phyloP scores from a whole-genome alignment of 2,329 filamentous ascomycete genomes.

The Arthrinium phaeospermum region DNA sequence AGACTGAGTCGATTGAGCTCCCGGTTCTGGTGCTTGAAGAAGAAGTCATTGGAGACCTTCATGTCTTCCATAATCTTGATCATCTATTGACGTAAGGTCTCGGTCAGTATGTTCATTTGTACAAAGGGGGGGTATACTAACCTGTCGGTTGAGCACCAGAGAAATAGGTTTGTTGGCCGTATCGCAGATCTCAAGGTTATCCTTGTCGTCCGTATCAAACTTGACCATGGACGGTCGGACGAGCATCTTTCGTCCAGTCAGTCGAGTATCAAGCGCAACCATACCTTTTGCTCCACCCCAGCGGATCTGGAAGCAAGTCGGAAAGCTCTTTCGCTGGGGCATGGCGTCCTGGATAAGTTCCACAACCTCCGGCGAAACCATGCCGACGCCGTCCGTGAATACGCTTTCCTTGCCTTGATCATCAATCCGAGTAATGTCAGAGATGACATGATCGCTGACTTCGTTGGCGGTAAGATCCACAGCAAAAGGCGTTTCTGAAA shows the following conservation, averaged over 20 bases:
- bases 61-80: slow-evolving; percentile 90
- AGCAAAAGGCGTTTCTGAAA: slow-evolving; percentile 74
- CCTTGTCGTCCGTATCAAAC: slow-evolving; percentile 62
- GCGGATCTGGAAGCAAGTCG: slow-evolving; percentile 77
- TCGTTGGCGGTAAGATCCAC: slow-evolving; percentile 52
- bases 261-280: slow-evolving; percentile 69
- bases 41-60: slow-evolving; percentile 61
- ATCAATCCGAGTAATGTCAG: slow-evolving; percentile 58
- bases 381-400: slow-evolving; percentile 84
- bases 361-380: slow-evolving; percentile 67
- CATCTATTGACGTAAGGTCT: slow-evolving; percentile 48
- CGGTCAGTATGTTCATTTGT: neutral
- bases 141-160: slow-evolving; percentile 72
- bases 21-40: slow-evolving; percentile 67
- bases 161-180: slow-evolving; percentile 69
- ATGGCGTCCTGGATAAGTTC: slow-evolving; percentile 64
- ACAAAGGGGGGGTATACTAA: neutral
- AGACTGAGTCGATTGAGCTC: slow-evolving; percentile 65
- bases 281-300: slow-evolving; percentile 79
- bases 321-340: slow-evolving; percentile 51
- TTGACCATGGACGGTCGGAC: slow-evolving; percentile 82
- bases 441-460: slow-evolving; percentile 44
- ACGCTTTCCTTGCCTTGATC: slow-evolving; percentile 46
- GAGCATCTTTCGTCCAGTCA: slow-evolving; percentile 62
- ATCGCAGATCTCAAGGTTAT: slow-evolving; percentile 74